Base-by-base conservation (phyloP, 257 asterid species). In the Linderniella brevidens region DNA sequence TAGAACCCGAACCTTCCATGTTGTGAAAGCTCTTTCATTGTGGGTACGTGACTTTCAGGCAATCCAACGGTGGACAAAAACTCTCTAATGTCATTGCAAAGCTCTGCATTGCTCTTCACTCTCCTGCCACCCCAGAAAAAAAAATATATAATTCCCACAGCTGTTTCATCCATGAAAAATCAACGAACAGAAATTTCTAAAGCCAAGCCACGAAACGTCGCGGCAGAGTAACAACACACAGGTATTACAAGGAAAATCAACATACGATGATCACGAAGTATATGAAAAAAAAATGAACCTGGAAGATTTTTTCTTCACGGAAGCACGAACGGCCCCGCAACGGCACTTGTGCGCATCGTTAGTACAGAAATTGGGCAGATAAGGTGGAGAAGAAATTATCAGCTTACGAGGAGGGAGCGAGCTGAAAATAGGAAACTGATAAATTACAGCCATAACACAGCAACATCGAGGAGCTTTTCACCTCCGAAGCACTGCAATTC, bases 11-110 rank as follows among this genome's bases (percentile, higher is more conserved):
- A 88, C 98, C 98, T 78, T 57, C 98, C 98, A 37, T 72, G 60
- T 49, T 55, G 62, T 1, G 85, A 73, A 41, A 88, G 92, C 72
- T 80, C 92, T 55, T 78, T 88, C 64, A 37, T 70, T 41, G 98
- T 65, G 51, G 96, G 98, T 49, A 84, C 80, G 29, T 80, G 76
- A 59, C 71, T 70, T 46, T 67, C 61, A 9, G 95, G 92, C 50
- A 80, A 85, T 20, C 95, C 95, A 62, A 65, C 82, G 17, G 55
- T 10, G 32, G 82, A 70, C 35, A 88, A 69, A 62, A 84, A 81
- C 0, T 73, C 80, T 55, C 65, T 70, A 40, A 88, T 65, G 25
- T 88, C 94, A 41, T 45, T 64, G 72, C 68, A 54, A 39, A 88
- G 90, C 16, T 84, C 93, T 4, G 54, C 85, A 57, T 76, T 69